These are phyloP conservation scores for Sarcomyxa edulis DNA, from an alignment of 768 basidiomycete genomes.

Conservation along the genomic window DNA sequence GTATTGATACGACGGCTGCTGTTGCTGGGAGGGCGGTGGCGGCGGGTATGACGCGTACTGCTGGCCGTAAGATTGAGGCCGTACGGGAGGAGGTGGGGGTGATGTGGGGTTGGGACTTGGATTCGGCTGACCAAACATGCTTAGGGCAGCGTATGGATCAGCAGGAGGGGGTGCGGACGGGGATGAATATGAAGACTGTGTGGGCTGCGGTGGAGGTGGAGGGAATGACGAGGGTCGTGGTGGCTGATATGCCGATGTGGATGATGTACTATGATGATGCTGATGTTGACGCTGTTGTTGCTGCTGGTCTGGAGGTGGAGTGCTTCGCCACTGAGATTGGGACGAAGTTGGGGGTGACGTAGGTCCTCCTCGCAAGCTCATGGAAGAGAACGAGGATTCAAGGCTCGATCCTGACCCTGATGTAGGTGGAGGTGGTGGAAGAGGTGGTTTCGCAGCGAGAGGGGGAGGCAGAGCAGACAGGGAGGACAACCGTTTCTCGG, in stretches of 20 bases:
- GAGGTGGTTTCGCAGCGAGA: constrained; percentile 44
- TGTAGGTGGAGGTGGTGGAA: constrained; percentile 40
- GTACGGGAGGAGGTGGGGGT: constrained; percentile 19
- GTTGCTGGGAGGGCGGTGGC: constrained; percentile 17
- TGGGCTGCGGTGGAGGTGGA: constrained; percentile 16
- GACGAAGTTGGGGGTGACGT: constrained; percentile 19
- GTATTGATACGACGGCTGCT: constrained; percentile 3
- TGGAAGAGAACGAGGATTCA: constrained; percentile 49
- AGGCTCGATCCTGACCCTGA: constrained; percentile 32
- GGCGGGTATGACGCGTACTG: constrained; percentile 8
- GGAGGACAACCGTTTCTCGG: constrained; percentile 56
- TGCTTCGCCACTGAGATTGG: constrained; percentile 17
- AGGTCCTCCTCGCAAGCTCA: constrained; percentile 40
- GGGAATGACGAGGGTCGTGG: constrained; percentile 14
- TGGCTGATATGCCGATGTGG: constrained; percentile 8
- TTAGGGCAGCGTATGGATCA: constrained; percentile 31
- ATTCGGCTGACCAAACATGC: constrained; percentile 15
- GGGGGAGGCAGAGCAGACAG: constrained; percentile 39
- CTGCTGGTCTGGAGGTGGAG: constrained; percentile 7
- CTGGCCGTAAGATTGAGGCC: constrained; percentile 14
- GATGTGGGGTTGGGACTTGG: constrained; percentile 9
- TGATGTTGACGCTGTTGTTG: constrained; percentile 3
- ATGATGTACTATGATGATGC: constrained; percentile 9
- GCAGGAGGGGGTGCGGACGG: constrained; percentile 14
- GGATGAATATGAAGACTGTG: constrained; percentile 17